Percentiles rank a stretch among this genome's conserved stretches.
phyloP scores from a whole-genome alignment of 164 flowering plant species.

The Cinnamomum micranthum region DNA sequence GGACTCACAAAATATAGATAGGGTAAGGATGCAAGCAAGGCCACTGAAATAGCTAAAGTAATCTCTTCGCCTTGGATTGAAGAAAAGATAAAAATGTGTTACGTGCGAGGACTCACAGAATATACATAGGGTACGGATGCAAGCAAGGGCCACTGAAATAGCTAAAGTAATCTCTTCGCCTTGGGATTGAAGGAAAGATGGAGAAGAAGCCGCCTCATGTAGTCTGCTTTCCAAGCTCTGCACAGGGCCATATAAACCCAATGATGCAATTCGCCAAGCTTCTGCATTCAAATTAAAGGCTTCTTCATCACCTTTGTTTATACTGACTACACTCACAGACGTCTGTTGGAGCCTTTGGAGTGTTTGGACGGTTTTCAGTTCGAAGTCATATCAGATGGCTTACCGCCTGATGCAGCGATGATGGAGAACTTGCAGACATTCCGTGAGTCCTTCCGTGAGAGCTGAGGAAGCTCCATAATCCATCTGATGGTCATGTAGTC shows the following conservation, averaged over 20 bases:
- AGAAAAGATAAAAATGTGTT: too few species aligned
- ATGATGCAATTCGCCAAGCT: slow-evolving; percentile 9
- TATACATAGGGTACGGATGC: too few species aligned
- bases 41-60: too few species aligned
- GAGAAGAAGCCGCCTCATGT: not conserved
- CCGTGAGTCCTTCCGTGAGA: not conserved
- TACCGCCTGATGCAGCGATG: not conserved
- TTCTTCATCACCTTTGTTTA: slow-evolving; percentile 40
- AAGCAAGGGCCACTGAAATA: too few species aligned
- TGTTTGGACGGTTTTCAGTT: not conserved
- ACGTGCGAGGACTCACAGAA: too few species aligned
- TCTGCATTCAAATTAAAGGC: slow-evolving; percentile 9
- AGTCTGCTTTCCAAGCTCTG: slow-evolving; percentile 18
- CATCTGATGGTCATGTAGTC: slow-evolving; percentile 27
- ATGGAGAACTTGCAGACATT: not conserved
- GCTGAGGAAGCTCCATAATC: slow-evolving; percentile 20
- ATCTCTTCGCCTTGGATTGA: too few species aligned
- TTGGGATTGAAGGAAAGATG: too few species aligned
- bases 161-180: too few species aligned
- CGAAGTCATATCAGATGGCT: not conserved
- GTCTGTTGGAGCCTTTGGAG: not conserved
- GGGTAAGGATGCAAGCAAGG: too few species aligned
- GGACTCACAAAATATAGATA: too few species aligned
- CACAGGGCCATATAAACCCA: slow-evolving; percentile 31
- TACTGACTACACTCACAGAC: not conserved